Evolutionary conservation across 2,329 filamentous ascomycete genomes (phyloP).

Genomic region (Helotiales sp.): DNA sequence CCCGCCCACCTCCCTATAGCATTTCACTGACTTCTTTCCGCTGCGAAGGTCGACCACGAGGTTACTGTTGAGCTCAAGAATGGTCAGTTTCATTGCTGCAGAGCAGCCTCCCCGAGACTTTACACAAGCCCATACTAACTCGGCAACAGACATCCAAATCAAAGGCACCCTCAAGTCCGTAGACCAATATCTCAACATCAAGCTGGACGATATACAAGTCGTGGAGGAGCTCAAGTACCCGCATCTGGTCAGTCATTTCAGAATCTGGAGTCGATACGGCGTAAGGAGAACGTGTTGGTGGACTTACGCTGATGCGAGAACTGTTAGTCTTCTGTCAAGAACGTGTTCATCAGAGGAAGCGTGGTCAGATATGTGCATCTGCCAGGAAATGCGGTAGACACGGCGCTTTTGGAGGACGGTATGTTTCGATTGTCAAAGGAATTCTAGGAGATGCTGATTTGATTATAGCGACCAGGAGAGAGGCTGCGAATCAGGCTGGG

Average conservation of each 20-base stretch:
- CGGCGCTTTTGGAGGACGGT: constrained; percentile 71
- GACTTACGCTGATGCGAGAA: constrained; percentile 13
- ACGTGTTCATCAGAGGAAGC: constrained; percentile 74
- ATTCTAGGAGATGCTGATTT: constrained; percentile 11
- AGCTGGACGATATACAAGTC: constrained; percentile 92
- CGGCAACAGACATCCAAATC: constrained; percentile 97
- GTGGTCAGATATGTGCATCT: constrained; percentile 75
- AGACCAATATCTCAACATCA: constrained; percentile 99
- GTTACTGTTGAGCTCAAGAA: constrained; percentile 99
- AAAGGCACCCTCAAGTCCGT: constrained; percentile 94
- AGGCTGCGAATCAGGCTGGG: constrained; percentile 49
- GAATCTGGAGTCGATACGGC: too few relatives aligned
- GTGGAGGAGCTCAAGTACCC: constrained; percentile 94
- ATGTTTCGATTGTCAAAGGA: not conserved
- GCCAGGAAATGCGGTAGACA: constrained; percentile 66
- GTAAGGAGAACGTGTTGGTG: not conserved
- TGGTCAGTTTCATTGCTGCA: too few relatives aligned
- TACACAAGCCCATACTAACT: too few relatives aligned
- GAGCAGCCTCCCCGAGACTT: too few relatives aligned
- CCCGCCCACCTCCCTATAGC: constrained; percentile 50
- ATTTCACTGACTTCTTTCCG: not conserved
- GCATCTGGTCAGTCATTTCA: constrained; percentile 65
- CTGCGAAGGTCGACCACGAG: constrained; percentile 69
- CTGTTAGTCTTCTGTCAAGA: constrained; percentile 66
- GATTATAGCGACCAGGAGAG: constrained; percentile 35